Evolutionary conservation across 2,329 filamentous ascomycete genomes (phyloP).

Genomic region (Fusarium xylarioides): DNA sequence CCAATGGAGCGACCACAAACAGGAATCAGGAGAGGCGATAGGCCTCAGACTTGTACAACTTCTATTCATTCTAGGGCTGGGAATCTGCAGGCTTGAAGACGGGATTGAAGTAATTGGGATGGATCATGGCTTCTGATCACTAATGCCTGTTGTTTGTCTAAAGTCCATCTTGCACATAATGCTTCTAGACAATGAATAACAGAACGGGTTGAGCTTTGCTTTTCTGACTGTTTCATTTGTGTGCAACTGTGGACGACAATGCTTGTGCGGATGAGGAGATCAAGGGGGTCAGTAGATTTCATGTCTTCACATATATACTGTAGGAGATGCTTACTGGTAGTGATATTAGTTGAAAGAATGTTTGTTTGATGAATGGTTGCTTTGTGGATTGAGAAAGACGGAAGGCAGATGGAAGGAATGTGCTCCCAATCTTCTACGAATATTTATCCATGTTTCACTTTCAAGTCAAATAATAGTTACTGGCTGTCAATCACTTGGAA

Average conservation of each 20-base stretch:
- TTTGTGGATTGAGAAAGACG: neutral
- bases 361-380: too few species aligned
- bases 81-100: neutral
- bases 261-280: rapidly evolving
- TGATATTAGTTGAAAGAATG: rapidly evolving
- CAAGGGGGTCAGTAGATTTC: neutral
- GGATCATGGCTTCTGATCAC: rapidly evolving
- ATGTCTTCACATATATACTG: too few species aligned
- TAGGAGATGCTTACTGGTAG: neutral
- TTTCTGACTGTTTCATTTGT: rapidly evolving
- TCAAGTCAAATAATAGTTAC: rapidly evolving
- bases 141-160: neutral
- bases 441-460: neutral
- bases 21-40: neutral
- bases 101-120: neutral
- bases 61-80: neutral
- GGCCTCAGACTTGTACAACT: too few species aligned
- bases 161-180: neutral
- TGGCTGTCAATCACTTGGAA: rapidly evolving
- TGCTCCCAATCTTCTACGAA: neutral
- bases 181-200: neutral
- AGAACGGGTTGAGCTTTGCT: neutral
- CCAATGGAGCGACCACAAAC: neutral
- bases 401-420: rapidly evolving
- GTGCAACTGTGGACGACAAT: rapidly evolving